Conservation (phyloP, 345 rosid genomes). For the Psidium guajava region DNA sequence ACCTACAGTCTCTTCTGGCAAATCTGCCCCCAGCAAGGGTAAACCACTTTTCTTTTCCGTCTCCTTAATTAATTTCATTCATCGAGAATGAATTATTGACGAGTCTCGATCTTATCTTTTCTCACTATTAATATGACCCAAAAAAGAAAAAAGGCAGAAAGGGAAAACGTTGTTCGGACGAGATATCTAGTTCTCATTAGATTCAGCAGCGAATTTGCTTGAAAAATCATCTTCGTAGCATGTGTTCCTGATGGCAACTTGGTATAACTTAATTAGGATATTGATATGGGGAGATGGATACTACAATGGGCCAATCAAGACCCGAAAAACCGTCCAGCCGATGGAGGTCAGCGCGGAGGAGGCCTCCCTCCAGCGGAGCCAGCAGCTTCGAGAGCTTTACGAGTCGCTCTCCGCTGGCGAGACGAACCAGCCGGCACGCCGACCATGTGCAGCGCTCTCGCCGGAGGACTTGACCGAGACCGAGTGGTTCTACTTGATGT, state of each 20-base stretch:
- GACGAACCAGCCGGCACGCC: slow-evolving; percentile 48
- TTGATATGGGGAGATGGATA: slow-evolving; percentile 89
- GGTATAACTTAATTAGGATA: slow-evolving; percentile 26
- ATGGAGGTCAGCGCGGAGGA: slow-evolving; percentile 87
- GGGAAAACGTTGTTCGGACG: background rate
- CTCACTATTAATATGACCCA: background rate
- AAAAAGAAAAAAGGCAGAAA: background rate
- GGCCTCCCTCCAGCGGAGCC: slow-evolving; percentile 84
- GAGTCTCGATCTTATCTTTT: background rate
- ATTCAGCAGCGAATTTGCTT: background rate
- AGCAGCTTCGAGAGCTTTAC: slow-evolving; percentile 89
- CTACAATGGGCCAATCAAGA: slow-evolving; percentile 95
- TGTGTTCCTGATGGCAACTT: background rate
- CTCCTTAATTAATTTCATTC: background rate
- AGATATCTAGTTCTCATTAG: background rate
- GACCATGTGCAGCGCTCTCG: slow-evolving; percentile 79
- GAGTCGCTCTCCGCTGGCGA: slow-evolving; percentile 75
- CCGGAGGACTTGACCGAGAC: slow-evolving; percentile 92
- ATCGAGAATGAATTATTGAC: background rate
- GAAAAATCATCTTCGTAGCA: background rate
- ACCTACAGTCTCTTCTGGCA: slow-evolving; percentile 95
- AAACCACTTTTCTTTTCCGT: background rate
- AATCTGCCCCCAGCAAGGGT: slow-evolving; percentile 92
- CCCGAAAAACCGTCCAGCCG: slow-evolving; percentile 91
- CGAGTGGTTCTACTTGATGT: slow-evolving; percentile 93